Base-by-base conservation (phyloP, 352 stramenopile genomes). In the Phytopythium cucurbitacearum region DNA sequence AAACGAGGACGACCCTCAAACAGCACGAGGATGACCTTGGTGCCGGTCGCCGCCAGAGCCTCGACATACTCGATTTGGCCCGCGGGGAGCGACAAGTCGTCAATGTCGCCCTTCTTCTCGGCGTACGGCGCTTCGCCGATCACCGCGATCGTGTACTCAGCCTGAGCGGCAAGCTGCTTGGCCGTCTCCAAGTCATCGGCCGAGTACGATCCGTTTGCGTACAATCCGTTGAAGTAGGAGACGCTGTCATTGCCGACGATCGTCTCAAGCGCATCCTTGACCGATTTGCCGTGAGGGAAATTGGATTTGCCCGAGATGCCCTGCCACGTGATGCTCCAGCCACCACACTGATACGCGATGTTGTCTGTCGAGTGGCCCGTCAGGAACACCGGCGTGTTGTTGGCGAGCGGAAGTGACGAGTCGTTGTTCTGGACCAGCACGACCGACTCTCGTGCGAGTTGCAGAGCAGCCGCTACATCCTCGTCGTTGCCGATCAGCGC, bases 41-140 rank as follows among this genome's bases (percentile, higher is more conserved):
- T 70, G n/a, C 71, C 59, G 3, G 69, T 63, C 35, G 90, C 80
- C 0, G 69, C 57, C n/a, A 87, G 58, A 12, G 62, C 76, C n/a
- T 65, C 61, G 11, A 95, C 74, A 46, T 94, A 95, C 45, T 76
- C 64, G 34, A 89, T 62, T 51, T 94, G 79, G 4, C 83, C 80
- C 5, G 42, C 41, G 0, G 85, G 73, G 13, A 94, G 63, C 0
- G 65, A 59, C 12, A 91, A 55, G 43, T 94, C 77, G 36, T 87
- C 56, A 34, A 95, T 87, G 49, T 96, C 86, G 4, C 86, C 87
- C 11, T 66, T 76, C 40, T 94, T 95, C 64, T 92, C 81, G 28
- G 60, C 56, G 57, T 75, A 74, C 11, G 69, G 58, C 33, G 46
- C 52, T 58, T 78, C 65, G 9, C 64, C 69, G 40, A 78, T 69